Evolutionary conservation across 306 rosid genomes (phyloP), one percentile per base, ranked within the genome.

Genomic region (Fagus crenata): DNA sequence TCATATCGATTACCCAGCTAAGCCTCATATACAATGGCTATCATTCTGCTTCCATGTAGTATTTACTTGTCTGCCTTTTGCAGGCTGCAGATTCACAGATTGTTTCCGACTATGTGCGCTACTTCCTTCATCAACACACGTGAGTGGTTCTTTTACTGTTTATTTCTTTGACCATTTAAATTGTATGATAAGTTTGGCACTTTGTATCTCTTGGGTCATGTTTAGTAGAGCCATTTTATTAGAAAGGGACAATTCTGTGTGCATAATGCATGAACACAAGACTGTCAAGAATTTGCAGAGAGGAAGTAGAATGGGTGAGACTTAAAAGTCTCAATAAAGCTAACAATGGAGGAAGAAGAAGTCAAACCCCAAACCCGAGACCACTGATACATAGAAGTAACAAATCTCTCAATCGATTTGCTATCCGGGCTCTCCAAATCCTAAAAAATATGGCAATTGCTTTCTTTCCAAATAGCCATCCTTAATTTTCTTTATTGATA

Each of bases 61-160:
- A 22, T 41, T 75, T 59, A 64, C 54, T 39, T 60, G 53, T 54
- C 2, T 80, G 70, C 8, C 73, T 77, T 67, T 81, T 72, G 64
- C 91, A 95, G 97, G 99, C 99, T 70, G 99, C 99, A 6, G 99
- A 96, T 86, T 89, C 99, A 2, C 99, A 92, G 74, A 74, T 91
- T 78, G 97, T 91, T 51, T 96, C 99, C 28, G 99, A 96, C 64
- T 92, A 96, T 67, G 98, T 92, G 74, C 93, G 98, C 4, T 85
- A 96, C 84, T 96, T 88, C 77, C 99, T 96, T 42, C 92, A 91
- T 65, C 99, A 96, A 69, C 99, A 96, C 81, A 90, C 96, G 98
- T 92, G 69, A 81, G 94, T 91, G 56, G 58, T 78, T 58, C 69
- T 11, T 17, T 41, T 72, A 58, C 4, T 55, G 15, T 17, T 63